Base-by-base conservation (phyloP, 2,329 filamentous ascomycete genomes). In the Nothophoma quercina region DNA sequence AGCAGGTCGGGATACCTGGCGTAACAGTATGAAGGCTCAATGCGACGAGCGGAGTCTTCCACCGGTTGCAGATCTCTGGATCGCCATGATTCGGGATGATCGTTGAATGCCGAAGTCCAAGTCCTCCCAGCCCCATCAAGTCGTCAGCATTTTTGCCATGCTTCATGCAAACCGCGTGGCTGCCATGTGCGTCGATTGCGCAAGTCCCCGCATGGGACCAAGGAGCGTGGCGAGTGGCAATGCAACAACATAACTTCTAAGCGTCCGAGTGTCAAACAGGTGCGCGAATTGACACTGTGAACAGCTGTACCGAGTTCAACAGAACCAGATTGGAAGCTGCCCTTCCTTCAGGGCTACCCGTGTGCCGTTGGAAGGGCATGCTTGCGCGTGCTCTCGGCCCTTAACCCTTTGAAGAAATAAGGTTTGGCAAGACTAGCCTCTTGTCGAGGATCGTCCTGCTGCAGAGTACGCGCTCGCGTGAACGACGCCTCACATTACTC, bases 171-270 rank as follows among this genome's bases (percentile, higher is more conserved):
- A 41, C 19, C 34, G 40, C 48, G 41, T 51, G 40, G 48, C 41
- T 38, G 38, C 49, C 49, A 52, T 53, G 50, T 53, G 50, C 36
- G 49, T 33, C 4, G 19, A 42, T 25, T 41, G 36, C 29, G 43
- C 38, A 47, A 41, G 36, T 30, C 42, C 36, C 50, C 32, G 43
- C 32, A 47, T 35, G 38, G 19, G 33, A 25, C 42, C 32, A 28
- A 39, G 28, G 42, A 22, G 32, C 19, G 38, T 53, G 32, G 43
- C 43, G 18, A 47, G 36, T 34, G 36, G 49, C 42, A 33, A 52
- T 15, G 18, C 13, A 41, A 38, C 19, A 21, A 10, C 21, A 7
- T 22, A 7, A 1, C 12, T 29, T 22, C 16, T 23, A 36, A 22
- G 9, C 10, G 2, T 12, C 2, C 8, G 9, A 16, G 21, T 22